A percentile compares a stretch with the other conserved stretches of the same genome.
These are phyloP conservation scores for Talaromyces sp. DNA, from an alignment of 2,329 filamentous ascomycete genomes.

Conservation along the genomic window DNA sequence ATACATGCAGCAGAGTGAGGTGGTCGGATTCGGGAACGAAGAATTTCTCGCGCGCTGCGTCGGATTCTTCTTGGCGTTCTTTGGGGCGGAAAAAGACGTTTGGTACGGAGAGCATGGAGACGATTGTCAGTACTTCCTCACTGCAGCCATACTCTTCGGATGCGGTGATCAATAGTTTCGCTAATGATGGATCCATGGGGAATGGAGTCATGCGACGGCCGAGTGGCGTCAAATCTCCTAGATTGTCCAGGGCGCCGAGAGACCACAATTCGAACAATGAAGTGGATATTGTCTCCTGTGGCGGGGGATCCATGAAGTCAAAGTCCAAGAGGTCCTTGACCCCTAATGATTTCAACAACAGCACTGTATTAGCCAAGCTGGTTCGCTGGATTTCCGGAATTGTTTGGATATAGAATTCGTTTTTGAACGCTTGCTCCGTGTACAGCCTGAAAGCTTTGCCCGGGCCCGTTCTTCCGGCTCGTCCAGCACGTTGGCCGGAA, in stretches of 20 bases:
- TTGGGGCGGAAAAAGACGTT: slow-evolving; percentile 96
- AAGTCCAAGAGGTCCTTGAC: slow-evolving; percentile 94
- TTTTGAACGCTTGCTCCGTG: slow-evolving; percentile 90
- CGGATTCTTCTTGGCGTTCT: slow-evolving; percentile 93
- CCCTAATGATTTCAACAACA: slow-evolving; percentile 89
- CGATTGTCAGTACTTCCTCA: slow-evolving; percentile 97
- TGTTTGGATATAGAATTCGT: slow-evolving; percentile 93
- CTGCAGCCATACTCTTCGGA: slow-evolving; percentile 86
- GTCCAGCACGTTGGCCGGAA: slow-evolving; percentile 85
- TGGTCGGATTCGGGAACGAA: slow-evolving; percentile 98
- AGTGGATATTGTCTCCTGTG: slow-evolving; percentile 95
- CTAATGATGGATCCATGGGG: slow-evolving; percentile 94
- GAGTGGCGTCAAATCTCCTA: slow-evolving; percentile 83
- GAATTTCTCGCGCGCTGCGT: slow-evolving; percentile 93
- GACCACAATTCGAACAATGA: slow-evolving; percentile 98
- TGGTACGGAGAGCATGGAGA: slow-evolving; percentile 95
- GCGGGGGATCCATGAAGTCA: slow-evolving; percentile 98
- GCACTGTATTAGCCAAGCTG: slow-evolving; percentile 89
- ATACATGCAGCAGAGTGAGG: slow-evolving; percentile 91
- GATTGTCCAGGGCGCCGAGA: slow-evolving; percentile 85
- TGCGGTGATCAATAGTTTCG: slow-evolving; percentile 90
- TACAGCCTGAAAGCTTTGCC: slow-evolving; percentile 93
- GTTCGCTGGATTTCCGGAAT: slow-evolving; percentile 98
- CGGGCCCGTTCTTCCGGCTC: slow-evolving; percentile 89
- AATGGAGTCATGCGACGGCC: slow-evolving; percentile 95